phyloP scores from a whole-genome alignment of 225 moss, liverwort and hornwort species.

The Ulota crispa region DNA sequence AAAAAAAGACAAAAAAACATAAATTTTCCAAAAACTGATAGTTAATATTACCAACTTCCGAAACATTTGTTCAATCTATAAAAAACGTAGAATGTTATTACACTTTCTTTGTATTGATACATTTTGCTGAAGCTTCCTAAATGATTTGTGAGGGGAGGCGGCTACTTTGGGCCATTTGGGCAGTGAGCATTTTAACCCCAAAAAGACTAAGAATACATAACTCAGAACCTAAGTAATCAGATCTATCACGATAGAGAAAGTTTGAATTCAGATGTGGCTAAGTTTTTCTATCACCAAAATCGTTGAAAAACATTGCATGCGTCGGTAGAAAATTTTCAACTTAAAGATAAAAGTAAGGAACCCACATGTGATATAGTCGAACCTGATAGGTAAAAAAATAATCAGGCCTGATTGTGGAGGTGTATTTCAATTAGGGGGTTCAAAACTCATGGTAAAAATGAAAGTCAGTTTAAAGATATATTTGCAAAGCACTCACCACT shows the following conservation, averaged over 20 bases:
- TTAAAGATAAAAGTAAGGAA: neutral
- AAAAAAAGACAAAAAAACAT: too few species aligned
- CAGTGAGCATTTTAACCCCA: neutral
- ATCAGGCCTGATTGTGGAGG: too few species aligned
- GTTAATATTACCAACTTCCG: neutral
- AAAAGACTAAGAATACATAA: neutral
- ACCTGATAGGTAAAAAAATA: too few species aligned
- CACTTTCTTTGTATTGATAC: neutral
- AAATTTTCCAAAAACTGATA: neutral
- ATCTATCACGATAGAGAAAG: neutral
- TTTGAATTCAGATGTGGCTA: neutral
- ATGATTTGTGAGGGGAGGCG: neutral
- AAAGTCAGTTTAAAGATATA: too few species aligned
- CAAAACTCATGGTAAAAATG: too few species aligned
- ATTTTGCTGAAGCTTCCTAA: neutral
- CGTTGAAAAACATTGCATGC: neutral
- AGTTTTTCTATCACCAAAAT: neutral
- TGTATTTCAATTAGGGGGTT: too few species aligned
- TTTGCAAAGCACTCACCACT: constrained; percentile 40
- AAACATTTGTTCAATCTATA: neutral
- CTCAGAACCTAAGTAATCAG: neutral
- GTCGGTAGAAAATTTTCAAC: neutral
- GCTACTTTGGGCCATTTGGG: neutral
- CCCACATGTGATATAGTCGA: too few species aligned
- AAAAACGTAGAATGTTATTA: neutral